Evolutionary conservation across 148 eudicot genomes (phyloP), one percentile per base, ranked within the genome.

Genomic region (Beta vulgaris): DNA sequence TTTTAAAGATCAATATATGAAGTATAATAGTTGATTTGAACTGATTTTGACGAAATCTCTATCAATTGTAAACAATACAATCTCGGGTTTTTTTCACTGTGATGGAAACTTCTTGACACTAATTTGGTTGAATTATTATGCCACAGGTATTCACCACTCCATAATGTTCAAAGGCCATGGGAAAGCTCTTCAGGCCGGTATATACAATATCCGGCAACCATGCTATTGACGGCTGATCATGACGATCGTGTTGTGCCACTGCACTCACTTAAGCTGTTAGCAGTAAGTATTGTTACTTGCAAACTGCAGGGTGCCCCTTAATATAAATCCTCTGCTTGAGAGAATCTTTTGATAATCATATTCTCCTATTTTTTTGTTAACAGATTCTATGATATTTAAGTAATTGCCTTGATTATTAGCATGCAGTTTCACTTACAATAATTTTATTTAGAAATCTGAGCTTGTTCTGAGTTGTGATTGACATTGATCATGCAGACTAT

Each of bases 91-190:
- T 13, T 10, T 29, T 59, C 34, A 59, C 10, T 12, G 18, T 4
- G 36, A 19, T 10, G 10, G 10, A 36, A 64, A 13, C 4, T 15
- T 58, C 1, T 43, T 16, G 8, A 39, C 31, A 29, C 19, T 49
- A 2, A 23, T 58, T 40, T 21, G 36, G 10, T 48, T 23, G 10
- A 31, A 74, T 16, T 31, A 62, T 21, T 44, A 28, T 31, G 12
- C 16, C 18, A 58, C 42, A 95, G 98, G 86, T 95, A 90, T 78
- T 95, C 98, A 1, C 98, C 98, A 16, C 79, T 95, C 65, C 98
- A 95, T 79, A 95, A 95, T 62, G 96, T 95, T 48, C 89, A 77
- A 85, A 89, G 96, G 72, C 98, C 97, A 59, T 91, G 97, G 98
- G 96, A 90, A 76, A 71, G 86, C n/a, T 79, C 91, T 58, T 60